Percentiles rank a stretch among this genome's conserved stretches.
Evolutionary conservation across 495 filamentous ascomycete genomes (phyloP).

Genomic region (Hypomontagnella monticulosa): DNA sequence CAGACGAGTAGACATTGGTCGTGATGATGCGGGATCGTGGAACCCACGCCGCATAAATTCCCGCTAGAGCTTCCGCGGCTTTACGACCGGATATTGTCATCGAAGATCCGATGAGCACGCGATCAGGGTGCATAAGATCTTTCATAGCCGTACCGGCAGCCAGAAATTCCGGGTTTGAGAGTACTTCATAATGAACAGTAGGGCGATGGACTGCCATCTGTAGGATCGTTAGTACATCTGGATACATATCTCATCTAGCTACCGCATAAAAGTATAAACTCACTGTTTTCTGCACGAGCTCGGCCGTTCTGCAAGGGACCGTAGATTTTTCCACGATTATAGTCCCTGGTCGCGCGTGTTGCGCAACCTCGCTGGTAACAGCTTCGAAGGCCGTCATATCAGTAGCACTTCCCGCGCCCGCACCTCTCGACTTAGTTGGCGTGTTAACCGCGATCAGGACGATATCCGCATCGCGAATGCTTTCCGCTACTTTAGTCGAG

Average conservation of each 20-base stretch:
- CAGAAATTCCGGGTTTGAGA: conserved; percentile 87
- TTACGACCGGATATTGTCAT: conserved; percentile 62
- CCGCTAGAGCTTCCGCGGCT: conserved; percentile 70
- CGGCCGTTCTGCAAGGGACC: conserved; percentile 80
- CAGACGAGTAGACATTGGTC: conserved; percentile 81
- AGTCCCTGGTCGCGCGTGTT: conserved; percentile 69
- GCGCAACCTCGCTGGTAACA: conserved; percentile 72
- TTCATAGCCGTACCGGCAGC: conserved; percentile 80
- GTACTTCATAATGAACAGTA: conserved; percentile 72
- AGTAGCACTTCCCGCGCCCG: conserved; percentile 75
- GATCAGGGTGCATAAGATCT: conserved; percentile 76
- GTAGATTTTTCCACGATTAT: conserved; percentile 89
- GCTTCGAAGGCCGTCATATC: conserved; percentile 79
- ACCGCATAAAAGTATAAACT: conserved; percentile 31
- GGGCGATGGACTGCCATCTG: conserved; percentile 62
- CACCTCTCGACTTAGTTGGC: conserved; percentile 76
- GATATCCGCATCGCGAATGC: conserved; percentile 74
- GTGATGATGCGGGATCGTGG: conserved; percentile 70
- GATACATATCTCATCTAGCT: neutral
- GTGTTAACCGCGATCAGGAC: conserved; percentile 85
- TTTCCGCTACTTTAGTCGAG: conserved; percentile 68
- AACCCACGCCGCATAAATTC: conserved; percentile 79
- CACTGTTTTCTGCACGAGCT: conserved; percentile 73
- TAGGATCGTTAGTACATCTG: conserved; percentile 7
- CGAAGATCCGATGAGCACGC: conserved; percentile 79